These are phyloP conservation scores for Lactarius hatsudake DNA, from an alignment of 768 basidiomycete species.

Conservation along the genomic window DNA sequence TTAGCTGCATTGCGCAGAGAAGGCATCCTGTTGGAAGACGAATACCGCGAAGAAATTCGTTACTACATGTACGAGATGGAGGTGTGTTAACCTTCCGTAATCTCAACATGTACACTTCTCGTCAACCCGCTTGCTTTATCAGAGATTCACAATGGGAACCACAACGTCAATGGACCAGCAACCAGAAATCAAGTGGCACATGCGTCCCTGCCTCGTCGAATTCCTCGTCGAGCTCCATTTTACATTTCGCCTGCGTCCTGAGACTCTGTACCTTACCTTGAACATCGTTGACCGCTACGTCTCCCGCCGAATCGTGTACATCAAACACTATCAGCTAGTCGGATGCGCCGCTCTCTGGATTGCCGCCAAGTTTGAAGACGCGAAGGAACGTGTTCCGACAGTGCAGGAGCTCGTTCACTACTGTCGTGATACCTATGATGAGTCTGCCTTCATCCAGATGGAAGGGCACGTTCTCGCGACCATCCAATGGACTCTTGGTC, in stretches of 20 bases:
- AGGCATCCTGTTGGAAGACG: constrained; percentile 84
- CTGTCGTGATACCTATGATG: constrained; percentile 96
- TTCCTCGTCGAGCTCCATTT: constrained; percentile 99
- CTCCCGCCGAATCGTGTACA: constrained; percentile 96
- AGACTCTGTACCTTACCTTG: constrained; percentile 96
- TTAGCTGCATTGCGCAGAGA: constrained; percentile 66
- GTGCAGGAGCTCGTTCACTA: constrained; percentile 93
- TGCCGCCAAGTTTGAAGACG: constrained; percentile 98
- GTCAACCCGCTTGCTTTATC: constrained; percentile 24
- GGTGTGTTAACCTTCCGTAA: constrained; percentile 53
- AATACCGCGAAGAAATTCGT: constrained; percentile 91
- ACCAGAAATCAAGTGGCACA: constrained; percentile 98
- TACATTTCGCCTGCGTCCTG: constrained; percentile 94
- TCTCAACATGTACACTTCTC: constrained; percentile 9
- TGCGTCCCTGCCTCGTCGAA: constrained; percentile 98
- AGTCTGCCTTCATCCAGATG: constrained; percentile 98
- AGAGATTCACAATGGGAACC: constrained; percentile 89
- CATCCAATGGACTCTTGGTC: constrained; percentile 94
- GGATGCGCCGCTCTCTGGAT: constrained; percentile 99
- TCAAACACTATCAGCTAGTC: constrained; percentile 98
- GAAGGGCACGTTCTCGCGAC: constrained; percentile 95
- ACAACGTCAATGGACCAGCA: constrained; percentile 98
- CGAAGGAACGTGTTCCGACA: constrained; percentile 96
- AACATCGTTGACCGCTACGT: constrained; percentile 99
- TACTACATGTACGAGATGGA: constrained; percentile 98